Base-by-base conservation (phyloP, 208 protist species). In the Phytomonas serpens region DNA sequence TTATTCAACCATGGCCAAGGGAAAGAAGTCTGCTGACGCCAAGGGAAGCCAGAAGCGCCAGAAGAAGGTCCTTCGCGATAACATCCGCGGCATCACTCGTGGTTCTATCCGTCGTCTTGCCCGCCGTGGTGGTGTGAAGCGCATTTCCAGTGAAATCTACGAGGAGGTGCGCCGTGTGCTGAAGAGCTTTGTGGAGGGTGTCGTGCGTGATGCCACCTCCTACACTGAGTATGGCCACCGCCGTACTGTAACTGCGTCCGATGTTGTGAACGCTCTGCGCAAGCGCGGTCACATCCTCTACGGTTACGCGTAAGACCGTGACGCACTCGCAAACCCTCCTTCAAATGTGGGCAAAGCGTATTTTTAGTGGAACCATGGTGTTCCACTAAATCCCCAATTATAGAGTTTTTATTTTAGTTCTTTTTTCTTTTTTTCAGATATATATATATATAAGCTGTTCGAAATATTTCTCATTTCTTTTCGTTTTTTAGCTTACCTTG, bases 121-220 rank as follows among this genome's bases (percentile, higher is more conserved):
- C 64, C 87, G 93, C 80, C 83, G 93, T 80, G 93, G 93, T 74
- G 93, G 93, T 77, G 90, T 97, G 74, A 96, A 96, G 80, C 87
- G 93, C 77, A 97, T 97, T 82, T 85, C 79, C 42, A 77, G 76
- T 64, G 80, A 84, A 67, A 77, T 86, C 67, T 86, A 89, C 84
- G 81, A 89, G 69, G 84, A 89, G 81, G 74, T 89, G 69, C 84
- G 84, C 69, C 77, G 77, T 67, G 88, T 95, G 64, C 81, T 97
- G 57, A 96, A 93, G 76, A 73, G 62, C 32, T 97, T 92, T 79
- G 77, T 97, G 27, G 86, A 94, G 74, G 78, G 79, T 36, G 86
- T 97, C 65, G 77, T 97, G 57, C 86, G 88, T 70, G 89, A 90
- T 74, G 82, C 88, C 63, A 81, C 90, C 32, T 82, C 88, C 38